These are phyloP conservation scores for Linnemannia elongata DNA, from an alignment of 192 early-diverging fungal species.

Conservation along the genomic window DNA sequence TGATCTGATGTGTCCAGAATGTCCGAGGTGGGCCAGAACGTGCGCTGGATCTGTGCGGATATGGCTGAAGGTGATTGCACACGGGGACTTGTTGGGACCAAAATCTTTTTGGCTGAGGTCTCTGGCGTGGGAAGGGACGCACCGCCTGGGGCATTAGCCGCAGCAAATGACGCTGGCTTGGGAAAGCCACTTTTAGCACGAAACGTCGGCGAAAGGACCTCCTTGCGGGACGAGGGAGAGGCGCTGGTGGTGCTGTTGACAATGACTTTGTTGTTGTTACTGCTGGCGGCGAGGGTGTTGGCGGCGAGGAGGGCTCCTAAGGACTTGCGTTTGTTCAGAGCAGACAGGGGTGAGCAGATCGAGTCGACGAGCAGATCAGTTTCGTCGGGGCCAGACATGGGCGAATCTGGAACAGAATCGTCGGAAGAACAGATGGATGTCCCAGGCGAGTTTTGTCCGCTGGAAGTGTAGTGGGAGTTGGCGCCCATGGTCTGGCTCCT, in stretches of 20 bases:
- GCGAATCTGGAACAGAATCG: conserved; percentile 41
- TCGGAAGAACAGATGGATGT: conserved; percentile 38
- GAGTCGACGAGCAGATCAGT: conserved; percentile 5
- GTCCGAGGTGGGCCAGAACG: conserved; percentile 30
- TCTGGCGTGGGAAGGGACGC: conserved; percentile 37
- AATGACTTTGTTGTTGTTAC: conserved; percentile 45
- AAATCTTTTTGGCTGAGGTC: conserved; percentile 32
- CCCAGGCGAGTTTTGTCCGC: conserved; percentile 49
- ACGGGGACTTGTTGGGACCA: conserved; percentile 35
- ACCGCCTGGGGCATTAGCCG: conserved; percentile 16
- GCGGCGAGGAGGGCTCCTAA: conserved; percentile 54
- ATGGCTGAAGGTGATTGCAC: conserved; percentile 47
- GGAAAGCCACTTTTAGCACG: conserved; percentile 37
- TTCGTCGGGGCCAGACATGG: conserved; percentile 49
- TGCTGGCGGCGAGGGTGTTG: conserved; percentile 55
- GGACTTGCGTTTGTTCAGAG: conserved; percentile 53
- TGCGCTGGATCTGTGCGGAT: conserved; percentile 44
- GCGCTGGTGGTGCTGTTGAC: conserved; percentile 34
- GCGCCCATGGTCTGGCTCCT: not conserved
- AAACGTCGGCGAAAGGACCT: conserved; percentile 48
- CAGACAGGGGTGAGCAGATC: conserved; percentile 40
- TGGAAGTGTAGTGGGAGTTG: conserved; percentile 40
- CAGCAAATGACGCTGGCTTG: conserved; percentile 32
- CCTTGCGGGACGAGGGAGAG: conserved; percentile 22
- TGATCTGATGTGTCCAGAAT: not conserved